Evolutionary conservation across 2,329 filamentous ascomycete genomes (phyloP).

Genomic region (Cladophialophora chaetospira): DNA sequence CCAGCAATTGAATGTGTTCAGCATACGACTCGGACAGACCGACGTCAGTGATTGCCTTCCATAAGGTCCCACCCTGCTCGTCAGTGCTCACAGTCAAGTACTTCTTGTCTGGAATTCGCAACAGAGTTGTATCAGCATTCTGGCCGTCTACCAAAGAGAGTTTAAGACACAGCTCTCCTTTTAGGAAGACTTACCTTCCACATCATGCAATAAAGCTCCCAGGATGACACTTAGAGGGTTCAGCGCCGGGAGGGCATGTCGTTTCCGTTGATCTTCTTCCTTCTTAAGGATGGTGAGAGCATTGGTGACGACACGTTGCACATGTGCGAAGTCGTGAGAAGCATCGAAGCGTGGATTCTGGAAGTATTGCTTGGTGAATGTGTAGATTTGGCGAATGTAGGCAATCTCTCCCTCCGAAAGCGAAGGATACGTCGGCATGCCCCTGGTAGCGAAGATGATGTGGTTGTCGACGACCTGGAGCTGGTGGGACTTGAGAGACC

Average conservation of each 20-base stretch:
- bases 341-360: slow-evolving; percentile 57
- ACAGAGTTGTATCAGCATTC: too few relatives aligned
- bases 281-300: slow-evolving; percentile 64
- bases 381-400: slow-evolving; percentile 25
- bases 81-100: slow-evolving; percentile 25
- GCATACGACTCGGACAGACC: slow-evolving; percentile 44
- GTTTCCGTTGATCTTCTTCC: slow-evolving; percentile 41
- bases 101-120: too few relatives aligned
- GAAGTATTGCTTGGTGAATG: slow-evolving; percentile 32
- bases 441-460: slow-evolving; percentile 10
- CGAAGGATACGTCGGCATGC: slow-evolving; percentile 18
- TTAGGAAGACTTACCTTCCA: too few relatives aligned
- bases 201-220: slow-evolving; percentile 36
- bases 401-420: slow-evolving; percentile 28
- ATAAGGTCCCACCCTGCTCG: slow-evolving; percentile 15
- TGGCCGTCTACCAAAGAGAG: too few relatives aligned
- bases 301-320: slow-evolving; percentile 75
- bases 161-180: too few relatives aligned
- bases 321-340: slow-evolving; percentile 86
- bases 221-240: slow-evolving; percentile 32
- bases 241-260: slow-evolving; percentile 14
- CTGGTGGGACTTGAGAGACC: not conserved
- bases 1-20: slow-evolving; percentile 68
- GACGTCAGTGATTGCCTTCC: slow-evolving; percentile 21
- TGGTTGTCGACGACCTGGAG: not conserved